Base-by-base conservation (phyloP, 768 basidiomycete species). In the Lentinula raphanica region DNA sequence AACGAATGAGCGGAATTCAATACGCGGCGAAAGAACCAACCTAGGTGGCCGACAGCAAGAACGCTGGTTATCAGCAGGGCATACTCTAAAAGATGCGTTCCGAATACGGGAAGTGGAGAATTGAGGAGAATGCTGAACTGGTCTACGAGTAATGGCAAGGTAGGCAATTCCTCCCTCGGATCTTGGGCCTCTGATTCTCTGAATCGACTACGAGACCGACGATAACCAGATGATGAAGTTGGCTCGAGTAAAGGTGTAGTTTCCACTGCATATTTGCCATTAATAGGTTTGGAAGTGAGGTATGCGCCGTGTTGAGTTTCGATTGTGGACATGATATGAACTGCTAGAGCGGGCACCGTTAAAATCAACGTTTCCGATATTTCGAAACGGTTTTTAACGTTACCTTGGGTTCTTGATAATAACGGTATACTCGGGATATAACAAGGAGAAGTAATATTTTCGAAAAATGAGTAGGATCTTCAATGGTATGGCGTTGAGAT, bases 1-100 rank as follows among this genome's bases (percentile, higher is more conserved):
- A 48, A 27, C 5, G 8, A 28, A 7, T 15, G 27, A 48, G n/a
- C n/a, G n/a, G 3, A 27, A 48, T n/a, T 11, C 13, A 13, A 48
- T 12, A 48, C n/a, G 28, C n/a, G 46, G 29, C n/a, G 15, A 7
- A 29, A 48, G 8, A 8, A 53, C 36, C 21, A 23, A 53, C 51
- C 87, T 2, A 92, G 68, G 68, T 91, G 90, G 2, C 90, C 90
- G n/a, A 90, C 82, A 3, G 80, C 81, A 39, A 92, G 66, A 38
- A 90, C 83, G 3, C 84, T 82, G 2, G 81, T 83, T 3, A 90
- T 68, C 29, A 84, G 75, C 28, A 92, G 77, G 0, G 83, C 85
- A 65, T 83, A 88, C 63, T 92, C 89, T n/a, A 85, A 72, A 19
- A 85, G 29, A 55, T 83, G 79, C 6, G 84, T 78, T 3, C 84